Base-by-base conservation (phyloP, 2,329 filamentous ascomycete species). In the Diaporthe sp. region DNA sequence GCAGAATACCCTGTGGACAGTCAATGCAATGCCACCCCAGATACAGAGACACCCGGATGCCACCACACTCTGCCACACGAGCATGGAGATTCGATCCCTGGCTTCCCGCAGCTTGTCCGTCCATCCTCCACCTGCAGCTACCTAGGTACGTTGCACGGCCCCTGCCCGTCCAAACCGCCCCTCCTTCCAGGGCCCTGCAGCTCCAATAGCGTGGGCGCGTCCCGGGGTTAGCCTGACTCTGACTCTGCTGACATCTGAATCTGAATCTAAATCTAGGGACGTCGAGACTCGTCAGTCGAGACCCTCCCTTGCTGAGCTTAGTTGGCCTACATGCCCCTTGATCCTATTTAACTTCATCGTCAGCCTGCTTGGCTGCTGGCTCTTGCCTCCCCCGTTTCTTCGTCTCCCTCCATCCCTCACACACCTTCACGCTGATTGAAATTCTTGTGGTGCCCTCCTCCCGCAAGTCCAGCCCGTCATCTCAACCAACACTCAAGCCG, bases 261-360 rank as follows among this genome's bases (percentile, higher is more conserved):
- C 71, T 31, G 62, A 72, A 68, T 72, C 57, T 65, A 73, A 73
- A 44, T 65, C 71, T 65, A 73, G 58, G 46, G 57, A 62, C 57
- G 46, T 61, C 44, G 57, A 72, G 71, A 51, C 71, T 73, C 44
- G 65, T 55, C 46, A 51, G 58, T 73, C 71, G 25, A 70, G 65
- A 70, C 65, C 65, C 71, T 73, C 71, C 71, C 71, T 73, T 62
- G 58, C 46, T 73, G 58, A 73, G 58, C 58, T 73, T 53, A 61
- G 58, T 34, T 70, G 49, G 17, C 55, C 65, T 53, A 44, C n/a
- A 49, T 49, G 31, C 71, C 71, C 71, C 71, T 73, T 73, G 71
- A 73, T 55, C 61, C 58, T 73, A 73, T 73, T 73, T 73, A 73
- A 73, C 71, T 55, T 73, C 58, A 61, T 73, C 28, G 25, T 28